Evolutionary conservation across 192 early-diverging fungal genomes (phyloP), one percentile per base, ranked within the genome.

Genomic region (Entomortierella chlamydospora): DNA sequence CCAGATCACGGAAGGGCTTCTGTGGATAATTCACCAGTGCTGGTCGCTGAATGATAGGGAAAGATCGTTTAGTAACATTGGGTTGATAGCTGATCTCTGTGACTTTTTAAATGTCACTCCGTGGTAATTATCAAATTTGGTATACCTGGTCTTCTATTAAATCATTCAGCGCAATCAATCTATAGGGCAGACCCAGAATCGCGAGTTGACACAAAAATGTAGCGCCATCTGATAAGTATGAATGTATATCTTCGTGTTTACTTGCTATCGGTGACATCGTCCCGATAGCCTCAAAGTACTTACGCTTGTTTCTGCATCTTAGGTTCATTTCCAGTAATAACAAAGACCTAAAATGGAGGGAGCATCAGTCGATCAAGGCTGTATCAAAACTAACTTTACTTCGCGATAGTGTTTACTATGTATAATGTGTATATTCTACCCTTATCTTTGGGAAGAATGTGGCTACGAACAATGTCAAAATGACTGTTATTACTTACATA

Each of bases 271-370:
- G n/a, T n/a, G n/a, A n/a, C n/a, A n/a, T n/a, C n/a, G n/a, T n/a
- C n/a, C n/a, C n/a, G n/a, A 45, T 18, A 26, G 26, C 42, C 1
- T 9, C 2, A 8, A 45, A 45, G 23, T 11, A 63, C 70, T 28
- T 72, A 77, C 73, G 73, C 64, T 51, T 61, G 17, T 17, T 68
- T 22, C 28, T 77, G 73, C 26, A n/a, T 22, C 15, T 42, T 39
- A 3, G 60, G 28, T 51, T 77, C 53, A 0, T 43, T 31, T 11
- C 73, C 73, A 5, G 50, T 53, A 5, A 77, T 30, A 1, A 51
- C 49, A 31, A 77, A 77, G 1, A 60, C 51, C 73, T 77, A 51
- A 2, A 42, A 9, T 30, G 23, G 23, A 47, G 39, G n/a, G 2
- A 2, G 39, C 60, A 33, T 30, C 33, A 37, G 34, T 7, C 34